phyloP scores from a whole-genome alignment of 176 grass and related monocot species.

The Zoysia pacifica region DNA sequence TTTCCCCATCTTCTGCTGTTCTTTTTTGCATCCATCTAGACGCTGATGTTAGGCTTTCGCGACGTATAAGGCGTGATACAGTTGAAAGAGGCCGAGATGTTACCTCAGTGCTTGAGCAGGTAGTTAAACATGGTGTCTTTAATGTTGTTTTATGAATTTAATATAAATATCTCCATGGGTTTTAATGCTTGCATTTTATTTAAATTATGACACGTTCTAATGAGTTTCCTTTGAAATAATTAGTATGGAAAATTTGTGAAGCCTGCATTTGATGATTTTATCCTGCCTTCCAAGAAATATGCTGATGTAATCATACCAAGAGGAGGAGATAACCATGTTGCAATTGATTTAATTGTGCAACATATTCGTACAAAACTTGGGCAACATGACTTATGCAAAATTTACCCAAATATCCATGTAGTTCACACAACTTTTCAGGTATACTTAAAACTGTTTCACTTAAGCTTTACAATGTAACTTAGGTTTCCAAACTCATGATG shows the following conservation, averaged over 20 bases:
- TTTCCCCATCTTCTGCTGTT: slow-evolving; percentile 1
- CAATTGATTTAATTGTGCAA: slow-evolving; percentile 90
- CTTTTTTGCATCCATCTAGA: slow-evolving; percentile 48
- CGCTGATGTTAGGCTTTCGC: slow-evolving; percentile 83
- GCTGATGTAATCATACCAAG: slow-evolving; percentile 95
- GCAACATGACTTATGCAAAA: slow-evolving; percentile 90
- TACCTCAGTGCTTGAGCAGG: slow-evolving; percentile 84
- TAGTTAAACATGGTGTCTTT: slow-evolving; percentile 38
- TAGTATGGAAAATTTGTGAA: slow-evolving; percentile 95
- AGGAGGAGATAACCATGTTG: slow-evolving; percentile 91
- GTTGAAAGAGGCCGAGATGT: slow-evolving; percentile 94
- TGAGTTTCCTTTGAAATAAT: slow-evolving; percentile 34
- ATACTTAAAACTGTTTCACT: slow-evolving; percentile 19
- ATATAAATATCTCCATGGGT: slow-evolving; percentile 6
- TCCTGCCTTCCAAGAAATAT: slow-evolving; percentile 93
- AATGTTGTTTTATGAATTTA: not conserved
- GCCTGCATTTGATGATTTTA: slow-evolving; percentile 87
- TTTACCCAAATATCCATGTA: slow-evolving; percentile 77
- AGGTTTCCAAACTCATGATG: slow-evolving; percentile 14
- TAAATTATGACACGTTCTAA: slow-evolving; percentile 15
- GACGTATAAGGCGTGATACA: slow-evolving; percentile 86
- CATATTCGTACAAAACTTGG: slow-evolving; percentile 90
- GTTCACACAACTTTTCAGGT: slow-evolving; percentile 98
- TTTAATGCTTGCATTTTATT: not conserved
- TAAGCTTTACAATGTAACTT: slow-evolving; percentile 19